A percentile compares a stretch with the other conserved stretches of the same genome.
These are phyloP conservation scores for Tuber borchii DNA, from an alignment of 495 filamentous ascomycete genomes.

Conservation along the genomic window DNA sequence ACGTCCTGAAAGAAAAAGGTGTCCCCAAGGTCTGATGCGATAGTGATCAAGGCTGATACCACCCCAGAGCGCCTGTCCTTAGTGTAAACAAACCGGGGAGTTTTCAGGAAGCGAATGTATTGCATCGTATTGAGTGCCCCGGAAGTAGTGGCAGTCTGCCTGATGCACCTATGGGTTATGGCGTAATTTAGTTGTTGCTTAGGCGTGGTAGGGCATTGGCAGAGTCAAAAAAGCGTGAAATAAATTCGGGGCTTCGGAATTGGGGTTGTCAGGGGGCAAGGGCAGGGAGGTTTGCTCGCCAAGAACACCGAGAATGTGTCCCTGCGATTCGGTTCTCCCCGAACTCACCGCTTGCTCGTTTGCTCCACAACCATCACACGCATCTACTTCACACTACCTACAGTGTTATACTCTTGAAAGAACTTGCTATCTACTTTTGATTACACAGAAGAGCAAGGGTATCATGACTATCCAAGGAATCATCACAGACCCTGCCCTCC, in stretches of 20 bases:
- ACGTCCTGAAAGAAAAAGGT: constrained; percentile 64
- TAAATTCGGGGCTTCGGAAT: background rate
- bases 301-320: constrained; percentile 2
- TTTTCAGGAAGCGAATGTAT: constrained; percentile 70
- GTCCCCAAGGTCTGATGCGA: constrained; percentile 89
- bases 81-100: constrained; percentile 48
- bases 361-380: constrained; percentile 4
- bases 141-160: background rate
- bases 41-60: constrained; percentile 59
- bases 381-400: background rate
- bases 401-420: constrained; percentile 1
- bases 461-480: constrained; percentile 52
- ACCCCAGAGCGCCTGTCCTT: constrained; percentile 41
- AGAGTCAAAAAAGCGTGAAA: background rate
- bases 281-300: background rate
- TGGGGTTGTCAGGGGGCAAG: background rate
- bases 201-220: background rate
- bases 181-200: background rate
- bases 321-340: background rate
- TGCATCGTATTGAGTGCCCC: constrained; percentile 48
- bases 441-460: background rate
- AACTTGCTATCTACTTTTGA: background rate
- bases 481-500: constrained; percentile 63
- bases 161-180: background rate
- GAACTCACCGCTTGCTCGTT: constrained; percentile 4